A percentile compares a stretch with the other conserved stretches of the same genome.
These are phyloP conservation scores for Grammothele lineata DNA, from an alignment of 768 basidiomycete genomes.

Conservation along the genomic window DNA sequence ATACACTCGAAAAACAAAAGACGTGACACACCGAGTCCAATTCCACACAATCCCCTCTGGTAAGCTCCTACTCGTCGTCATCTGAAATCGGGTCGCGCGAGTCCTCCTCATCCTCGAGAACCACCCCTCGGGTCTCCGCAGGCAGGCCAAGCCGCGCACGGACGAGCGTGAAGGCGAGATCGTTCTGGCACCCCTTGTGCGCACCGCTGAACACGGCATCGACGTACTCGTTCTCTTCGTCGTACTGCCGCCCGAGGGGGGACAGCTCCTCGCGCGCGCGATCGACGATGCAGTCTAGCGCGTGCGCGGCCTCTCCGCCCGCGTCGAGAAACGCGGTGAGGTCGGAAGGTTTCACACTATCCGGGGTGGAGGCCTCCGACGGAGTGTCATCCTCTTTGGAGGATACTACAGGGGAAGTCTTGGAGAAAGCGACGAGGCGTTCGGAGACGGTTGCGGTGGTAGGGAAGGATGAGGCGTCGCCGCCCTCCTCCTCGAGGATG, in stretches of 20 bases:
- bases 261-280: conserved; percentile 24
- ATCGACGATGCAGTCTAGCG: conserved; percentile 27
- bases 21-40: no score
- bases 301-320: conserved; percentile 27
- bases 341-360: neutral
- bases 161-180: conserved; percentile 28
- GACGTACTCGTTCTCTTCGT: conserved; percentile 19
- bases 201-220: conserved; percentile 7
- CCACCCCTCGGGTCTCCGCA: conserved; percentile 4
- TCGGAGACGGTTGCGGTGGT: conserved; percentile 11
- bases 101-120: neutral
- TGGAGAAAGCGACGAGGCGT: neutral
- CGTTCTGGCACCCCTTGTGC: conserved; percentile 26
- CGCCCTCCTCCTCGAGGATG: conserved; percentile 12
- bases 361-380: neutral
- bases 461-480: conserved; percentile 11
- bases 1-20: no score
- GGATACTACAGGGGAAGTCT: neutral
- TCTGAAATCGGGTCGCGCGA: conserved; percentile 3
- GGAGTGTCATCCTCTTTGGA: no score
- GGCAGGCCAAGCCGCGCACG: conserved; percentile 24
- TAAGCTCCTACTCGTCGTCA: conserved; percentile 2
- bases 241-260: conserved; percentile 21
- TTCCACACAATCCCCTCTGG: no score
- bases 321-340: conserved; percentile 18